Evolutionary conservation across 192 early-diverging fungal species (phyloP).

Genomic region (Coemansia sp.): DNA sequence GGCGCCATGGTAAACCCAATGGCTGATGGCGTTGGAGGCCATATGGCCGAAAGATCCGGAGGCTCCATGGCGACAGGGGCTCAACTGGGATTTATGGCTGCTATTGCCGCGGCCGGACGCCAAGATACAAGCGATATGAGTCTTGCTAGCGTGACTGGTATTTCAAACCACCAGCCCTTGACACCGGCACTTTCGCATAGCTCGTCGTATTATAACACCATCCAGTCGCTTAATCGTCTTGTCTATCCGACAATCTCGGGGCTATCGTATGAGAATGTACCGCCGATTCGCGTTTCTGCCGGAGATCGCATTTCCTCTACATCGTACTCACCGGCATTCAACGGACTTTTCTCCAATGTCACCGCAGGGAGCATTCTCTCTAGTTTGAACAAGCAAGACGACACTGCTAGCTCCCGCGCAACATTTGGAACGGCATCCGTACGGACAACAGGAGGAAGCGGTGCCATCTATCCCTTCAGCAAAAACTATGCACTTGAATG

Average conservation of each 20-base stretch:
- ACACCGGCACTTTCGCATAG: slow-evolving; percentile 21
- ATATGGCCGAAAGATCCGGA: not conserved
- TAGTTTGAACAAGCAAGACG: not conserved
- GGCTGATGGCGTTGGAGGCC: slow-evolving; percentile 6
- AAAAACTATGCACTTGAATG: slow-evolving; percentile 32
- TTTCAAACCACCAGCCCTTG: slow-evolving; percentile 20
- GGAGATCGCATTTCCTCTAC: not conserved
- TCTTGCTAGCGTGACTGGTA: slow-evolving; percentile 23
- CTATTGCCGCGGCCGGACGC: slow-evolving; percentile 7
- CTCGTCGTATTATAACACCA: slow-evolving; percentile 31
- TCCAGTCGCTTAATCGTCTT: slow-evolving; percentile 40
- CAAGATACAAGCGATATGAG: slow-evolving; percentile 26
- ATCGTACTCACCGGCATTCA: slow-evolving; percentile 14
- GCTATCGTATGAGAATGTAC: slow-evolving; percentile 4
- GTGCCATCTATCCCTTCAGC: slow-evolving; percentile 12
- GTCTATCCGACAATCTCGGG: slow-evolving; percentile 17
- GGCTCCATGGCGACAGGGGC: slow-evolving; percentile 11
- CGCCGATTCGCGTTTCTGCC: slow-evolving; percentile 1
- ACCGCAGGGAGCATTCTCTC: not conserved
- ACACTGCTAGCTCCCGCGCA: not conserved
- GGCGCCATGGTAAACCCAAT: not conserved
- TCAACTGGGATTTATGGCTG: slow-evolving; percentile 20
- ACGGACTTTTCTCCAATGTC: slow-evolving; percentile 10
- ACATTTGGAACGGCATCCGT: slow-evolving; percentile 15
- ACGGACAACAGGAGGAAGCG: not conserved